phyloP scores from a whole-genome alignment of 805 yeast species.

The Metschnikowia shivogae region DNA sequence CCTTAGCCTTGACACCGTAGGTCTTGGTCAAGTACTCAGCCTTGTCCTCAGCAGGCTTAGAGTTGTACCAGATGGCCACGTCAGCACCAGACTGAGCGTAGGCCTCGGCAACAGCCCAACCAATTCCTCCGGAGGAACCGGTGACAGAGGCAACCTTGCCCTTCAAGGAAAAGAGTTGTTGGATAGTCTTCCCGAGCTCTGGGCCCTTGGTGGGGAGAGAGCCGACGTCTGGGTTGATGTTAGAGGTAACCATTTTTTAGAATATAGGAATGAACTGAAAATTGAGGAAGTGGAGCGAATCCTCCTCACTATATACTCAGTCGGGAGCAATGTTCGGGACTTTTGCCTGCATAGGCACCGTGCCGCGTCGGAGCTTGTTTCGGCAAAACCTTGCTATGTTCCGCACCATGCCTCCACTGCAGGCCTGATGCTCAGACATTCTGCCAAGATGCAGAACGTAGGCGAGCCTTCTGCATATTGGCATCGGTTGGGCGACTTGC shows the following conservation, averaged over 20 bases:
- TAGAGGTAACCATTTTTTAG: constrained; percentile 14
- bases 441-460: no score
- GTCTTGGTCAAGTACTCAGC: constrained; percentile 43
- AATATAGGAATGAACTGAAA: constrained; percentile 1
- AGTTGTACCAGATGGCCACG: constrained; percentile 62
- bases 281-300: neutral
- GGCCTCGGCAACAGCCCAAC: constrained; percentile 76
- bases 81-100: constrained; percentile 87
- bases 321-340: constrained; percentile 5
- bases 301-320: constrained; percentile 2
- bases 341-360: constrained; percentile 1
- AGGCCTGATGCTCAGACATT: neutral
- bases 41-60: constrained; percentile 55
- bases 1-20: constrained; percentile 59
- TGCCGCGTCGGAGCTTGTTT: constrained; percentile 5
- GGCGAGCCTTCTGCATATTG: no score
- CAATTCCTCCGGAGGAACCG: constrained; percentile 85
- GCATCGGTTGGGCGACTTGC: no score
- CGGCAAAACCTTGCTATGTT: constrained; percentile 3
- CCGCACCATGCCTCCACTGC: constrained; percentile 1
- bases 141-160: constrained; percentile 82
- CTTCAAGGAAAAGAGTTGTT: constrained; percentile 71
- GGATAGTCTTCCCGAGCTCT: constrained; percentile 44
- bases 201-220: constrained; percentile 46
- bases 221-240: constrained; percentile 34